Evolutionary conservation across 345 rosid species (phyloP).

Genomic region (Pelargonium nanum): DNA sequence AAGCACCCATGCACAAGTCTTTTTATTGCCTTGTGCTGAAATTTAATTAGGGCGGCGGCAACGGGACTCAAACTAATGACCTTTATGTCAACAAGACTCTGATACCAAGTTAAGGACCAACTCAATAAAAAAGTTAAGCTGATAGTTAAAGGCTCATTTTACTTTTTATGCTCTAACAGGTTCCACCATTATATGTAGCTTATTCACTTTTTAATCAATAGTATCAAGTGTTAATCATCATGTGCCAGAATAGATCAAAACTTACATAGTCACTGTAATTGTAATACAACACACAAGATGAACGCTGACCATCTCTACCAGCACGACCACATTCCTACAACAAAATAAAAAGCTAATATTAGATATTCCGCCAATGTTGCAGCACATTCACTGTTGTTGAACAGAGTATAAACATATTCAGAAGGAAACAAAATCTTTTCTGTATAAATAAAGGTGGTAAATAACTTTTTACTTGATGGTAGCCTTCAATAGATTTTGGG

Average conservation of each 20-base stretch:
- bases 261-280: constrained; percentile 95
- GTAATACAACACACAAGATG: constrained; percentile 89
- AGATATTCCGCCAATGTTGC: not conserved
- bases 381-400: not conserved
- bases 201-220: not conserved
- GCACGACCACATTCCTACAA: constrained; percentile 97
- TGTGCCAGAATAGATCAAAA: not conserved
- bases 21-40: too few species aligned
- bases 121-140: too few species aligned
- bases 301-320: constrained; percentile 88
- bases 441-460: not conserved
- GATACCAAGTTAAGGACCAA: too few species aligned
- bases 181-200: not conserved
- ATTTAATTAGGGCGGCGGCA: too few species aligned
- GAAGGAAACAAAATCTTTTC: not conserved
- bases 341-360: constrained; percentile 2
- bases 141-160: too few species aligned
- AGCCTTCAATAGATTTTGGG: constrained; percentile 98
- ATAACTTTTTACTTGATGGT: constrained; percentile 65
- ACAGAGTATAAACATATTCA: not conserved
- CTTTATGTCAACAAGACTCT: too few species aligned
- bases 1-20: too few species aligned
- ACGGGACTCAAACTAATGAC: too few species aligned
- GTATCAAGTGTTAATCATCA: not conserved
- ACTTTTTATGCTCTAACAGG: too few species aligned